These are phyloP conservation scores for Aspergillus chevalieri DNA, from an alignment of 2,329 filamentous ascomycete species.

Conservation along the genomic window DNA sequence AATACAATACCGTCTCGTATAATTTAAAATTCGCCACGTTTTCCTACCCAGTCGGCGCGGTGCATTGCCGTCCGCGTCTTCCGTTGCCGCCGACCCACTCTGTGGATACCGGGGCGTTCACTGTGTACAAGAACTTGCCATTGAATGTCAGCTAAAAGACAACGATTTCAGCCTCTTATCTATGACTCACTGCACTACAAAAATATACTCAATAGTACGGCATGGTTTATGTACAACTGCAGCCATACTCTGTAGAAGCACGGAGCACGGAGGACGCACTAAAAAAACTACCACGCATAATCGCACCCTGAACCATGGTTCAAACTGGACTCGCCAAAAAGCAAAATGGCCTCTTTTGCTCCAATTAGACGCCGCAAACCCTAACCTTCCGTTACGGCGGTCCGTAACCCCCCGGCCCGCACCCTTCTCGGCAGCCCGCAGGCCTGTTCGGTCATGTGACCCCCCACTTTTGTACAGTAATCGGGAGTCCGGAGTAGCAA, in stretches of 20 bases:
- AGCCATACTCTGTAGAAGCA: no score
- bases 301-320: neutral
- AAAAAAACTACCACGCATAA: neutral
- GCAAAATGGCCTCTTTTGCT: neutral
- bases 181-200: no score
- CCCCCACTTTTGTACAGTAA: no score
- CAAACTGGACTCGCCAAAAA: neutral
- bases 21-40: conserved; percentile 22
- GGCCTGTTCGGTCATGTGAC: neutral
- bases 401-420: neutral
- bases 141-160: no score
- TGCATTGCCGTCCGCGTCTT: conserved; percentile 31
- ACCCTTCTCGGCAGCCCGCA: neutral
- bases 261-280: no score
- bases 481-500: no score
- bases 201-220: no score
- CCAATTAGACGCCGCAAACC: neutral
- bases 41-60: conserved; percentile 25
- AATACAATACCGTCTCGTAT: conserved; percentile 1
- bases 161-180: neutral
- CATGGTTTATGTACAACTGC: no score
- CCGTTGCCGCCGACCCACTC: conserved; percentile 23
- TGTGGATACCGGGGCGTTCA: conserved; percentile 1
- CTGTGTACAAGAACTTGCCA: no score
- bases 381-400: neutral